A percentile compares a stretch with the other conserved stretches of the same genome.
phyloP scores from a whole-genome alignment of 2,329 filamentous ascomycete species.

The Leptosphaerulina australis region DNA sequence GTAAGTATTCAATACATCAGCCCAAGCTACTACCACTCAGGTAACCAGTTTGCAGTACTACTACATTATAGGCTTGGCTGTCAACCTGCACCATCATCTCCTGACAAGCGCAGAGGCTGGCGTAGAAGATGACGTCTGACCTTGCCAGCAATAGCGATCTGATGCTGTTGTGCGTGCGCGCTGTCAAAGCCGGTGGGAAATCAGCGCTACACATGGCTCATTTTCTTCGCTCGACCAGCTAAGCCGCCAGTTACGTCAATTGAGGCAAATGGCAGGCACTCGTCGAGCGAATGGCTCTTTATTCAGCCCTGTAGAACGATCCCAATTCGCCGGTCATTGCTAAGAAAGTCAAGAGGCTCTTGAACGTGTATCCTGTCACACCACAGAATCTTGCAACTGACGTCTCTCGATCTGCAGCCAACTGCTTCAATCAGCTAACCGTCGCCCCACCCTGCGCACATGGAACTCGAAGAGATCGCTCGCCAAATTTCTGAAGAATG shows the following conservation, averaged over 20 bases:
- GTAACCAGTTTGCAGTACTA: conserved; percentile 10
- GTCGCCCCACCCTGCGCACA: conserved; percentile 6
- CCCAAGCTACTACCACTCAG: conserved; percentile 12
- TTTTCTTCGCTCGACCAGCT: conserved; percentile 1
- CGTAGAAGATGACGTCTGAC: conserved; percentile 22
- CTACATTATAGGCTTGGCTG: conserved; percentile 19
- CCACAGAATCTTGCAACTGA: background rate
- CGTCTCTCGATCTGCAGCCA: conserved; percentile 9
- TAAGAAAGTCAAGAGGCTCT: background rate
- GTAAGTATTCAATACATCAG: conserved; percentile 12
- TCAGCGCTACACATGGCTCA: conserved; percentile 14
- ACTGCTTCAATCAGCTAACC: conserved; percentile 10
- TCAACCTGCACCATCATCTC: background rate
- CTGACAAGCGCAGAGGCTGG: background rate
- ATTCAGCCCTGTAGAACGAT: conserved; percentile 1
- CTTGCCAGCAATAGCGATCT: conserved; percentile 22
- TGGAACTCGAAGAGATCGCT: conserved; percentile 11
- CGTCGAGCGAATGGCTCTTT: background rate
- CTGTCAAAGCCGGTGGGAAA: conserved; percentile 27
- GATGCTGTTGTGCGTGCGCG: conserved; percentile 20
- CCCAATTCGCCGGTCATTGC: background rate
- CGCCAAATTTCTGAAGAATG: conserved; percentile 5
- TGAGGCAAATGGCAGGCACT: conserved; percentile 11
- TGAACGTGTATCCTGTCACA: background rate
- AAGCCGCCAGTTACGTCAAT: conserved; percentile 33